Base-by-base conservation (phyloP, 768 basidiomycete genomes). In the Termitomyces sp. region DNA sequence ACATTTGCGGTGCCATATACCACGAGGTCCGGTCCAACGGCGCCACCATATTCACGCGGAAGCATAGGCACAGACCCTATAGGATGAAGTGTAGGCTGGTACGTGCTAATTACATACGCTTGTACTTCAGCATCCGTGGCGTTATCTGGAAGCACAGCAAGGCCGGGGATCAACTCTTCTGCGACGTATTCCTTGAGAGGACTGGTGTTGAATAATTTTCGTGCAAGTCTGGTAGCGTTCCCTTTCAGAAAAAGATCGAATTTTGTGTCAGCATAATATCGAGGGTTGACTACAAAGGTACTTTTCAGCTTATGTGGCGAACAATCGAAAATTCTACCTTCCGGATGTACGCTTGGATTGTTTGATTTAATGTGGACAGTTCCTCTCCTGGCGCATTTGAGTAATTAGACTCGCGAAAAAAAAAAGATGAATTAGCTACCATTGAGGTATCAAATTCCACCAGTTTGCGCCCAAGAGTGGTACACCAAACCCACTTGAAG, bases 371-470 rank as follows among this genome's bases (percentile, higher is more conserved):
- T 35, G 17, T 58, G 57, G 0, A 58, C 57, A 7, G 57, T 58
- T 46, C 57, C 57, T 40, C 57, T 44, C 57, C 57, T 58, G 37
- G 17, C 5, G 1, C 14, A n/a, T 10, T 44, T 44, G 10, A 42
- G 40, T 38, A 2, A 35, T 21, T 43, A 0, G 5, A 2, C 19
- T 9, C 7, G n/a, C 2, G 1, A 21, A 23, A 46, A 14, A 2
- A 32, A n/a, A 23, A 3, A 44, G 23, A 31, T 34, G 42, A 17
- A 2, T 12, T 11, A 12, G 5, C 23, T 56, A 62, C 61, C 61
- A 62, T 29, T 57, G 57, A n/a, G 61, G 61, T 10, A 62, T 44
- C 2, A 62, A 45, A 27, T 62, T 62, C 61, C 61, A 62, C n/a
- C n/a, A 49, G 40, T 25, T 1, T 3, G 40, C n/a, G 17, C 58